A percentile compares a stretch with the other conserved stretches of the same genome.
Evolutionary conservation across 23 red algal genomes (phyloP).

Genomic region (Gracilariopsis chorda): DNA sequence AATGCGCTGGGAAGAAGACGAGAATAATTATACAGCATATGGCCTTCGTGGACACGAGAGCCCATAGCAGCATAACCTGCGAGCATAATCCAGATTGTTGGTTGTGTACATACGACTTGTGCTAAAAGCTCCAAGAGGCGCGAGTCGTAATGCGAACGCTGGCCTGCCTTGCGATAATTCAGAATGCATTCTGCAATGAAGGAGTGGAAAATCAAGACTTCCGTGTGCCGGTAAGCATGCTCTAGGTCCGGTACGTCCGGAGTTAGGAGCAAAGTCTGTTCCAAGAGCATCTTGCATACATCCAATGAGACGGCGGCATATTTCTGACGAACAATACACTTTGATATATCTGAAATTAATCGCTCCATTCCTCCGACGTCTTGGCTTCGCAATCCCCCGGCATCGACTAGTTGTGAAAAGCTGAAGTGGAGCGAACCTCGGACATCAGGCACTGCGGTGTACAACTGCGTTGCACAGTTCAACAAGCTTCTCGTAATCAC

Average conservation of each 20-base stretch:
- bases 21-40: background rate
- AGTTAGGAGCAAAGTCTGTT: background rate
- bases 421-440: background rate
- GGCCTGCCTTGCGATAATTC: background rate
- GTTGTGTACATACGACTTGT: background rate
- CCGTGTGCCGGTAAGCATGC: background rate
- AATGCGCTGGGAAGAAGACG: background rate
- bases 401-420: background rate
- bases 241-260: background rate
- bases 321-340: background rate
- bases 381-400: background rate
- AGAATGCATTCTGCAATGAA: slow-evolving; percentile 12
- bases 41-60: background rate
- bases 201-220: background rate
- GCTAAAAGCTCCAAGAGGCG: background rate
- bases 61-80: background rate
- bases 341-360: background rate
- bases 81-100: background rate
- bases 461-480: background rate
- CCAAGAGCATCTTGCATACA: background rate
- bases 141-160: background rate
- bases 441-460: background rate
- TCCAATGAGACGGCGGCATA: background rate
- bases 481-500: background rate
- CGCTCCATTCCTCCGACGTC: background rate